Conservation (phyloP, 352 stramenopile species). For the Globisporangium paddicum region DNA sequence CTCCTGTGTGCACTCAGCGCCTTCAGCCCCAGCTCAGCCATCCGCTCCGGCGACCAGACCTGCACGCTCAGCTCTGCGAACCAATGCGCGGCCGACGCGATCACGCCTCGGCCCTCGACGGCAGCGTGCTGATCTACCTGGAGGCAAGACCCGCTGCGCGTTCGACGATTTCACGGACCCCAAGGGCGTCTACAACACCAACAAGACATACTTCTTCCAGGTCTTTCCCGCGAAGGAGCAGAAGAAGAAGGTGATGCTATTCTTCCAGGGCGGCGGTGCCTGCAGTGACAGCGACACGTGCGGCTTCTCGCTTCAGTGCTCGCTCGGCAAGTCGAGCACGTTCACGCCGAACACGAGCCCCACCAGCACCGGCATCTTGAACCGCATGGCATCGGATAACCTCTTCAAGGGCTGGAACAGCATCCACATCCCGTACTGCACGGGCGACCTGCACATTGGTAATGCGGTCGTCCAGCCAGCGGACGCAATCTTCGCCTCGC, state of each 20-base stretch:
- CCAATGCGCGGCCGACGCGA: slow-evolving; percentile 20
- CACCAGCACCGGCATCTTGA: slow-evolving; percentile 26
- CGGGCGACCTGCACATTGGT: slow-evolving; percentile 63
- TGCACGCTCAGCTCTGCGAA: slow-evolving; percentile 23
- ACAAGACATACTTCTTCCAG: slow-evolving; percentile 41
- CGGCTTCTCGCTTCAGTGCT: slow-evolving; percentile 34
- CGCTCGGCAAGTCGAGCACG: slow-evolving; percentile 15
- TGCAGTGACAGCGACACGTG: slow-evolving; percentile 34
- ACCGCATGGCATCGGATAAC: slow-evolving; percentile 34
- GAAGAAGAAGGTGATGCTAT: slow-evolving; percentile 37
- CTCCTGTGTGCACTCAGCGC: slow-evolving; percentile 7
- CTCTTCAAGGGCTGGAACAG: slow-evolving; percentile 74
- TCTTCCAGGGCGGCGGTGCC: slow-evolving; percentile 33
- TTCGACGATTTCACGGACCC: slow-evolving; percentile 17
- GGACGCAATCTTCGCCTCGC: slow-evolving; percentile 5
- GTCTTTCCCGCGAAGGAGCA: slow-evolving; percentile 29
- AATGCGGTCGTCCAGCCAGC: slow-evolving; percentile 7
- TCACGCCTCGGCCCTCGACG: slow-evolving; percentile 22
- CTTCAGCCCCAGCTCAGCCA: neutral
- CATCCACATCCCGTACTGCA: slow-evolving; percentile 72
- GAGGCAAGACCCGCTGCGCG: slow-evolving; percentile 19
- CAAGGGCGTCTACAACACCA: slow-evolving; percentile 9
- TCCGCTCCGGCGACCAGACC: slow-evolving; percentile 17
- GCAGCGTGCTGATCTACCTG: slow-evolving; percentile 28
- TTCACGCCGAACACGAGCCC: slow-evolving; percentile 21